Evolutionary conservation across 2,329 filamentous ascomycete genomes (phyloP), one percentile per base, ranked within the genome.

Genomic region (Hymenoscyphus linearis): DNA sequence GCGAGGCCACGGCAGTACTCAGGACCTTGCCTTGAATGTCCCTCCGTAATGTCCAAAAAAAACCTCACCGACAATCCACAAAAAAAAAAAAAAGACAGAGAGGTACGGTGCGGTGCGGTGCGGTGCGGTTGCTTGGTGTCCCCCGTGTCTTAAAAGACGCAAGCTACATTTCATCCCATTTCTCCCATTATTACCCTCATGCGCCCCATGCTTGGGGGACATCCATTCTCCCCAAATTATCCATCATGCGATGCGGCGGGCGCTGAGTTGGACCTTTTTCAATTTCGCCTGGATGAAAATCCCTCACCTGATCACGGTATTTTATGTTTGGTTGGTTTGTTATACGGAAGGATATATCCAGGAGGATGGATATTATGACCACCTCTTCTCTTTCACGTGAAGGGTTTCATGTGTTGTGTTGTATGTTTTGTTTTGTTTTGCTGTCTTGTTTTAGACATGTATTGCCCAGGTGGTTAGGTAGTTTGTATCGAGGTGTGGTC

Each of bases 61-160:
- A 22, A 25, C 16, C 54, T 37, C 54, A 44, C 54, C 54, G 54
- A 56, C 35, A 47, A 22, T 47, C 44, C 18, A 47, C 44, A 47
- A 47, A 25, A 47, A 10, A 47, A 22, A 4, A 2, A 7, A 31
- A n/a, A n/a, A n/a, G n/a, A n/a, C n/a, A n/a, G n/a, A n/a, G n/a
- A n/a, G n/a, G n/a, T n/a, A n/a, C n/a, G n/a, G n/a, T n/a, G n/a
- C n/a, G n/a, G n/a, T n/a, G n/a, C n/a, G n/a, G n/a, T n/a, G n/a
- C n/a, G n/a, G n/a, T n/a, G n/a, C n/a, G 27, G 27, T 31, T 31
- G 27, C 27, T 4, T 7, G 54, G n/a, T n/a, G n/a, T n/a, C 18
- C 35, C 25, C 37, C 31, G 18, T 56, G 54, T 56, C n/a, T 40
- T 37, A 36, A 26, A 37, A 56, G 31, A 56, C 54, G 54, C 54